A percentile compares a stretch with the other conserved stretches of the same genome.
phyloP scores from a whole-genome alignment of 176 grass and related monocot species.

The Coix lacrymajobi region DNA sequence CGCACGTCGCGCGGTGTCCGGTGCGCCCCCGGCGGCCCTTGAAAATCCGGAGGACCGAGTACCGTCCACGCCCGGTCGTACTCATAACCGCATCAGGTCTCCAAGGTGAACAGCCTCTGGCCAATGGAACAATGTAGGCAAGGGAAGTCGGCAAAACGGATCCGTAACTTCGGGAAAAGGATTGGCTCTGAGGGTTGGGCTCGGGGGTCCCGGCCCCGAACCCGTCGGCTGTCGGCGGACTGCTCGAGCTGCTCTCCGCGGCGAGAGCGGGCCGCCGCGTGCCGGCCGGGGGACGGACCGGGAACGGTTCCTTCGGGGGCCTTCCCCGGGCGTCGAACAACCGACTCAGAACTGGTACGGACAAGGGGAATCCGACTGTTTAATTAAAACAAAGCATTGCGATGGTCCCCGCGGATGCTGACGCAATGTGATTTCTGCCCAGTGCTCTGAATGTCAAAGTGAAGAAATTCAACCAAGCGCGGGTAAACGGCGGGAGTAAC shows the following conservation, averaged over 20 bases:
- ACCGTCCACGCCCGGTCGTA: slow-evolving; percentile 49
- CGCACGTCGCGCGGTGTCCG: slow-evolving; percentile 58
- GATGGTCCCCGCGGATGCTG: slow-evolving; percentile 63
- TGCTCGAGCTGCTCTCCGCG: too few species aligned
- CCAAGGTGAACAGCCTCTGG: slow-evolving; percentile 55
- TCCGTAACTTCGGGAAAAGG: slow-evolving; percentile 75
- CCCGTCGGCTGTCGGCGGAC: too few species aligned
- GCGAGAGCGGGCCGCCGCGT: slow-evolving; percentile 7
- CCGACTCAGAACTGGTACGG: slow-evolving; percentile 46
- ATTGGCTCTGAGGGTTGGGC: slow-evolving; percentile 65
- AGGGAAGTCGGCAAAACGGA: slow-evolving; percentile 79
- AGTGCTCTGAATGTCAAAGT: slow-evolving; percentile 81
- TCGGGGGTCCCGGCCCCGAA: slow-evolving; percentile 43
- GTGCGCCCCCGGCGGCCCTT: slow-evolving; percentile 43
- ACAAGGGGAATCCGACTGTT: slow-evolving; percentile 71
- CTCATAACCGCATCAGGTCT: slow-evolving; percentile 75
- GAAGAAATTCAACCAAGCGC: slow-evolving; percentile 72
- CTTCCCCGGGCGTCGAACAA: slow-evolving; percentile 6
- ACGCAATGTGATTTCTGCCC: slow-evolving; percentile 77
- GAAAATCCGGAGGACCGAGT: slow-evolving; percentile 38
- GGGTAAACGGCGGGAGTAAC: slow-evolving; percentile 77
- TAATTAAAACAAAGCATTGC: slow-evolving; percentile 79
- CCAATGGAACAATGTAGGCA: slow-evolving; percentile 77
- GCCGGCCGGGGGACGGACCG: neutral
- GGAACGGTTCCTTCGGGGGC: too few species aligned